phyloP scores from a whole-genome alignment of 345 rosid genomes.

The Pugionium dolabratum region DNA sequence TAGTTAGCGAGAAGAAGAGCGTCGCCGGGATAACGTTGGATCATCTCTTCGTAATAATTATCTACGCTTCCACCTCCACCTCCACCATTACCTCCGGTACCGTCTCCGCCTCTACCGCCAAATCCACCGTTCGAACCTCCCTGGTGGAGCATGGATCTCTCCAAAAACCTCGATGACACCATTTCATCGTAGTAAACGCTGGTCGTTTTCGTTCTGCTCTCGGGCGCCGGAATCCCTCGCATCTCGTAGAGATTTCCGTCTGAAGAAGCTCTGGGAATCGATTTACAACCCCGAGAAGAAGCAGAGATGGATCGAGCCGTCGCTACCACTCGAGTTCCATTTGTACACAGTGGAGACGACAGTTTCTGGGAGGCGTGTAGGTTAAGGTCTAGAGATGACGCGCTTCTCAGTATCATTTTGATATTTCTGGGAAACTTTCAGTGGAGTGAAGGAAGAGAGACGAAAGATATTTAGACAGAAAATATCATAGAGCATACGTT shows the following conservation, averaged over 20 bases:
- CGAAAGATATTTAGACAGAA: constrained; percentile 34
- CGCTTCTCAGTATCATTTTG: constrained; percentile 56
- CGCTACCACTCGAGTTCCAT: constrained; percentile 46
- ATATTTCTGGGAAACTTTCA: constrained; percentile 1
- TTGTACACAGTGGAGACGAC: constrained; percentile 29
- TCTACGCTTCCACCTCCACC: constrained; percentile 49
- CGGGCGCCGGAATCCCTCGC: constrained; percentile 15
- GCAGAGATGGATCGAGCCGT: constrained; percentile 42
- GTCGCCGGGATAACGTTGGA: constrained; percentile 57
- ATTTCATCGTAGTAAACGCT: constrained; percentile 16
- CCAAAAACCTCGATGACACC: constrained; percentile 6
- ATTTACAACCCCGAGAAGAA: constrained; percentile 28
- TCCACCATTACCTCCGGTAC: constrained; percentile 38
- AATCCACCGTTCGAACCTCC: constrained; percentile 54
- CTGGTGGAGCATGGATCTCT: constrained; percentile 11
- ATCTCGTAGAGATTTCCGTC: constrained; percentile 29
- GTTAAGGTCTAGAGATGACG: constrained; percentile 51
- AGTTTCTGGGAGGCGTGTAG: constrained; percentile 49
- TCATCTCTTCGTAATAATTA: constrained; percentile 62
- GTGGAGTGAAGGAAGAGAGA: constrained; percentile 22
- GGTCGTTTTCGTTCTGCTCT: constrained; percentile 23
- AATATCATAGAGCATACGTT: constrained; percentile 21
- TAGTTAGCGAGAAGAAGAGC: constrained; percentile 62
- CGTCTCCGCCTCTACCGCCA: constrained; percentile 40
- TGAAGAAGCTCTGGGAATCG: constrained; percentile 36